Evolutionary conservation across 164 flowering plant species (phyloP).

Genomic region (Warburgia ugandensis): DNA sequence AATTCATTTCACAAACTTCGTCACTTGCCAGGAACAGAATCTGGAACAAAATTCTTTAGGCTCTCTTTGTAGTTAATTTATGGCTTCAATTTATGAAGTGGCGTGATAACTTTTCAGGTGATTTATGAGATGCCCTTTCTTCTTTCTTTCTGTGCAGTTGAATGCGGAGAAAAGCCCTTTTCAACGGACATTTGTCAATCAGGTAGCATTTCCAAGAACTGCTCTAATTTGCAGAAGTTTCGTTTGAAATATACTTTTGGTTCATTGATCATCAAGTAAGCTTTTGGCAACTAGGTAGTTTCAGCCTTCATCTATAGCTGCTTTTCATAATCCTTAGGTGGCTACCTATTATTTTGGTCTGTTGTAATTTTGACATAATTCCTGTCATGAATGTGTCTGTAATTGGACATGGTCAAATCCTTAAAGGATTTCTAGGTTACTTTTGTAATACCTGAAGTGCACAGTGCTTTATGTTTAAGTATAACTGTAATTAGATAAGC

Average conservation of each 20-base stretch:
- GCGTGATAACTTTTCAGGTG: neutral
- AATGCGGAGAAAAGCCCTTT: constrained; percentile 95
- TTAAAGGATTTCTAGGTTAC: too few relatives aligned
- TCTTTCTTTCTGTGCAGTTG: constrained; percentile 44
- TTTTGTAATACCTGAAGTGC: too few relatives aligned
- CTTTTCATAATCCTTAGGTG: neutral
- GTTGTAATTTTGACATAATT: neutral
- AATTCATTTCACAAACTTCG: too few relatives aligned
- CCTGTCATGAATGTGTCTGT: too few relatives aligned
- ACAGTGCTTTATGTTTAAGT: too few relatives aligned
- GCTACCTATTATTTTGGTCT: neutral
- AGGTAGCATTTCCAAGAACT: constrained; percentile 39
- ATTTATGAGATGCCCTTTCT: constrained; percentile 3
- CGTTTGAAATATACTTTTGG: neutral
- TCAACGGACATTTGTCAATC: constrained; percentile 92
- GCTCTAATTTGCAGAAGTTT: neutral
- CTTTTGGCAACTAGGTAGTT: neutral
- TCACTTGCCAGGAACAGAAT: too few relatives aligned
- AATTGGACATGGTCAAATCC: too few relatives aligned
- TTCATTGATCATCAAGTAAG: neutral
- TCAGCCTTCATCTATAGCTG: neutral
- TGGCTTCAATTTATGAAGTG: too few relatives aligned
- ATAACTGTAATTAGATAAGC: too few relatives aligned
- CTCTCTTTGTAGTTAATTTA: too few relatives aligned
- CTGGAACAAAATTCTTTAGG: too few relatives aligned